phyloP scores from a whole-genome alignment of 129 eudicot species.

The Cynara cardunculus region DNA sequence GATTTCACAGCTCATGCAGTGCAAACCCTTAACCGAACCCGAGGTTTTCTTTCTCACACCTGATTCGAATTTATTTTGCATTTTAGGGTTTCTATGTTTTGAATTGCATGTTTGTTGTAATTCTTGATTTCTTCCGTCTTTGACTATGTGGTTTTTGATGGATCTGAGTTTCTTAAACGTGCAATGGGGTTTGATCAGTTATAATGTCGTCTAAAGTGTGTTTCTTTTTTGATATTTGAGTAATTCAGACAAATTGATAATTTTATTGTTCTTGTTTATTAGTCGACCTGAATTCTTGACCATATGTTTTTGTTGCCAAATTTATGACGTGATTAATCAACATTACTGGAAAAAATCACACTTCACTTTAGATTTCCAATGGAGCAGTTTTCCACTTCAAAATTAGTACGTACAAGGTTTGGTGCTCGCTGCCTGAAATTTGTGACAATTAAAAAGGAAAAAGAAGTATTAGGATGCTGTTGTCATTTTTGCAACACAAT shows the following conservation, averaged over 20 bases:
- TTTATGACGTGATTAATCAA: background rate
- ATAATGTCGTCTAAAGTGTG: background rate
- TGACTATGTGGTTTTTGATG: constrained; percentile 10
- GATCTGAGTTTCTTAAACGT: constrained; percentile 22
- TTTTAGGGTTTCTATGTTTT: constrained; percentile 12
- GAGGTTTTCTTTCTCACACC: constrained; percentile 33
- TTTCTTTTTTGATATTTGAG: background rate
- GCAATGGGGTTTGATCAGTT: background rate
- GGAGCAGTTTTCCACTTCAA: background rate
- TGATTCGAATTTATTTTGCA: background rate
- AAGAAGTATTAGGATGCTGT: background rate
- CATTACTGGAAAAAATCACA: background rate
- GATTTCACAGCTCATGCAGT: constrained; percentile 93
- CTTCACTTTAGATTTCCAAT: background rate
- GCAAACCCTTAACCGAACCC: constrained; percentile 84
- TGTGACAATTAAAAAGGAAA: background rate
- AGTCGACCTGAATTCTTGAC: background rate
- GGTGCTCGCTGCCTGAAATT: background rate
- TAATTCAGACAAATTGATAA: background rate
- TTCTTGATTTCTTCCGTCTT: background rate
- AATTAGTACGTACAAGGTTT: background rate
- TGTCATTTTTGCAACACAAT: background rate
- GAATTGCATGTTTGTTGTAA: background rate
- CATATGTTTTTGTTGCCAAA: background rate
- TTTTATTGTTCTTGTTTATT: background rate